Conservation (phyloP, 345 rosid species). For the Viola odorata region DNA sequence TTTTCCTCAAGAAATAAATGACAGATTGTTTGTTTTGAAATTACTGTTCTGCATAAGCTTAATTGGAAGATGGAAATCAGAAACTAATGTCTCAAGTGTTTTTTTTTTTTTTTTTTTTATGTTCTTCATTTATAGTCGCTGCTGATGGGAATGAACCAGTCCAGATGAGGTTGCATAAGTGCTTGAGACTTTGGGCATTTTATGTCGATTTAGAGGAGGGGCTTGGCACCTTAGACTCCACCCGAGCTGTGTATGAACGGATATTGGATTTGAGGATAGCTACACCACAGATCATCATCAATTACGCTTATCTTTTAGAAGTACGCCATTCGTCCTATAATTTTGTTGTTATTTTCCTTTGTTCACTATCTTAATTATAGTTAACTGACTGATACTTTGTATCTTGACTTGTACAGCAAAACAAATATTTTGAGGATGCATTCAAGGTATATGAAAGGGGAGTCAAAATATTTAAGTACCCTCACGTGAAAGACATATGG, state of each 20-base stretch:
- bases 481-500: slow-evolving; percentile 97
- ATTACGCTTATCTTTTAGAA: slow-evolving; percentile 77
- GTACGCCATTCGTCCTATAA: slow-evolving; percentile 25
- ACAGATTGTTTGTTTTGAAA: background rate
- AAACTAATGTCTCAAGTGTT: slow-evolving; percentile 2
- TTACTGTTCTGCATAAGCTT: slow-evolving; percentile 3
- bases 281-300: slow-evolving; percentile 89
- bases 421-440: slow-evolving; percentile 95
- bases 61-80: background rate
- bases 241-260: slow-evolving; percentile 86
- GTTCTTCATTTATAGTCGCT: slow-evolving; percentile 49
- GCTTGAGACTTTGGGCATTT: slow-evolving; percentile 88
- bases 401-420: slow-evolving; percentile 44
- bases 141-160: slow-evolving; percentile 92
- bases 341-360: background rate
- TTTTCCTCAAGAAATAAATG: too few relatives aligned
- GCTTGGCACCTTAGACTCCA: slow-evolving; percentile 81
- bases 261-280: slow-evolving; percentile 93
- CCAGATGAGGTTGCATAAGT: slow-evolving; percentile 87
- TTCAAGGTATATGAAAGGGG: slow-evolving; percentile 98
- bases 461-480: slow-evolving; percentile 93
- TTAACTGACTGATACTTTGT: slow-evolving; percentile 3
- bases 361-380: background rate
- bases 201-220: slow-evolving; percentile 96
- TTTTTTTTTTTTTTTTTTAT: slow-evolving; percentile 1